A percentile compares a stretch with the other conserved stretches of the same genome.
Conservation (phyloP, 108 stramenopile species). For the Fragilaria radians region DNA sequence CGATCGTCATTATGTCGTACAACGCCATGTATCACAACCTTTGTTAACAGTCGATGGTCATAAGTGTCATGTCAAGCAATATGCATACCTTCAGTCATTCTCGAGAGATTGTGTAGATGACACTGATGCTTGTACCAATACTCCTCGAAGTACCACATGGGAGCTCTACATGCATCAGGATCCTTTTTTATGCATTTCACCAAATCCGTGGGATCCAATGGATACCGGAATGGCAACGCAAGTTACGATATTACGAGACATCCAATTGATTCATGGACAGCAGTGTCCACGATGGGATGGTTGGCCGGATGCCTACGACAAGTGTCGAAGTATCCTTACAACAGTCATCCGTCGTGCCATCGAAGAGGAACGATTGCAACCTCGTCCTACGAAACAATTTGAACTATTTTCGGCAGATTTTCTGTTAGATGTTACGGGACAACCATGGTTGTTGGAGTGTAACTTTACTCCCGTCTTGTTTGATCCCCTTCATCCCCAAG, state of each 20-base stretch:
- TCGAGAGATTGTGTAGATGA: slow-evolving; percentile 22
- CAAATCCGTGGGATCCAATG: slow-evolving; percentile 23
- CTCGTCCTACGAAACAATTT: slow-evolving; percentile 23
- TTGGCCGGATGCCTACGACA: slow-evolving; percentile 5
- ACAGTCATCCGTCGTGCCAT: slow-evolving; percentile 27
- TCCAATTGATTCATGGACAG: slow-evolving; percentile 17
- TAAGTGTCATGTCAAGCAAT: slow-evolving; percentile 43
- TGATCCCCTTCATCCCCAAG: slow-evolving; percentile 25
- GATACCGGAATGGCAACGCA: slow-evolving; percentile 29
- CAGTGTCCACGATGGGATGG: slow-evolving; percentile 9
- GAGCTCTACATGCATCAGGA: slow-evolving; percentile 25
- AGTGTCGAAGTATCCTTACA: slow-evolving; percentile 14
- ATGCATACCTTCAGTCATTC: slow-evolving; percentile 18
- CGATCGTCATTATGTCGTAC: slow-evolving; percentile 30
- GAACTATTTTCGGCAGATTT: slow-evolving; percentile 41
- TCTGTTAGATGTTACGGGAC: slow-evolving; percentile 29
- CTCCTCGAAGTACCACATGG: slow-evolving; percentile 16
- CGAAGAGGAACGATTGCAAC: slow-evolving; percentile 19
- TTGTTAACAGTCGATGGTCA: slow-evolving; percentile 19
- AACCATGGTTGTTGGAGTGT: slow-evolving; percentile 35
- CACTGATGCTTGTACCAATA: background rate
- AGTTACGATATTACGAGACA: slow-evolving; percentile 29
- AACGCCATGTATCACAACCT: slow-evolving; percentile 31
- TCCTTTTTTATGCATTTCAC: slow-evolving; percentile 22
- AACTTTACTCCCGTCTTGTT: slow-evolving; percentile 38